Percentiles rank a stretch among this genome's conserved stretches.
These are phyloP conservation scores for Termitomyces sp. DNA, from an alignment of 1,284 basidiomycete species.

Conservation along the genomic window DNA sequence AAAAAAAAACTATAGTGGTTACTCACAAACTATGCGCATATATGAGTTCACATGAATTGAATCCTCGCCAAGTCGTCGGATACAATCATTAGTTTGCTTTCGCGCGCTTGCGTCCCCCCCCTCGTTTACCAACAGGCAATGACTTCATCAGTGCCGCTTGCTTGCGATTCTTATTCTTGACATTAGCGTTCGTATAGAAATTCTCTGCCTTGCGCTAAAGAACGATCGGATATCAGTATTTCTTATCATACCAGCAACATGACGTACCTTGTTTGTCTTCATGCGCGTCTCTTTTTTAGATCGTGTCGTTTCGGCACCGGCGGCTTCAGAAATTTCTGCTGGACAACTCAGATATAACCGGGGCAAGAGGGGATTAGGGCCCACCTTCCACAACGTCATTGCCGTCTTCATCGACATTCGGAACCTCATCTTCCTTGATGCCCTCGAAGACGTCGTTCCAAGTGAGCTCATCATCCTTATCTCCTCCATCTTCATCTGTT, in stretches of 20 bases:
- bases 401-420: slow-evolving; percentile 24
- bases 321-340: slow-evolving; percentile 16
- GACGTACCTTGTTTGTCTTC: slow-evolving; percentile 80
- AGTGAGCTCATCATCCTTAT: slow-evolving; percentile 41
- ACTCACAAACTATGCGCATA: slow-evolving; percentile 12
- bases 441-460: slow-evolving; percentile 70
- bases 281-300: slow-evolving; percentile 67
- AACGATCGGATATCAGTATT: background rate
- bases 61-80: slow-evolving; percentile 6
- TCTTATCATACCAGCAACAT: background rate
- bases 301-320: slow-evolving; percentile 31
- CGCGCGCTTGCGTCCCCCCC: slow-evolving; percentile 33
- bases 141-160: slow-evolving; percentile 56
- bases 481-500: slow-evolving; percentile 29
- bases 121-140: slow-evolving; percentile 43
- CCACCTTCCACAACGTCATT: slow-evolving; percentile 20
- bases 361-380: background rate
- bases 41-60: slow-evolving; percentile 1
- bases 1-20: background rate
- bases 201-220: slow-evolving; percentile 81
- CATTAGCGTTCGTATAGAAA: slow-evolving; percentile 85
- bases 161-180: slow-evolving; percentile 81
- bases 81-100: slow-evolving; percentile 18
- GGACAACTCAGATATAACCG: slow-evolving; percentile 1
- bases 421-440: slow-evolving; percentile 29